Conservation (phyloP, 805 yeast species). For the Starmerella riodocensis region DNA sequence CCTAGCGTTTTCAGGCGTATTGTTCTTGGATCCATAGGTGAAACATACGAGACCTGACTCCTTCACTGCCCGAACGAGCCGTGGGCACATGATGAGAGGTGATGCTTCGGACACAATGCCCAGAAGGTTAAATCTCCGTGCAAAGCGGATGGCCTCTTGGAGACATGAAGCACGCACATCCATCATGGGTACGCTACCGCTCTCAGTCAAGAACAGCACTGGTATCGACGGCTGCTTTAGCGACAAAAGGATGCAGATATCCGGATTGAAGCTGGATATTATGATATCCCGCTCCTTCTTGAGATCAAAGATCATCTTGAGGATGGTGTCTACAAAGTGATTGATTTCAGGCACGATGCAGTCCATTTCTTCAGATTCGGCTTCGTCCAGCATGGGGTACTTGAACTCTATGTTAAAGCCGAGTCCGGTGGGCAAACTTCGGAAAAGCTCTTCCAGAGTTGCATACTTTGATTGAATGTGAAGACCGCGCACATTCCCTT, state of each 20-base stretch:
- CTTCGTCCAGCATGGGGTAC: constrained; percentile 91
- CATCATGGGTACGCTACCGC: constrained; percentile 76
- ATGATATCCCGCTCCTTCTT: constrained; percentile 71
- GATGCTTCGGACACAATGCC: constrained; percentile 86
- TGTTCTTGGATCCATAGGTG: constrained; percentile 76
- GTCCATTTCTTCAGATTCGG: constrained; percentile 78
- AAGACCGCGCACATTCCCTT: constrained; percentile 83
- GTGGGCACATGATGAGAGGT: constrained; percentile 77
- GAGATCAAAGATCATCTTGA: constrained; percentile 65
- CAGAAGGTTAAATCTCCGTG: constrained; percentile 76
- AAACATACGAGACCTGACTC: constrained; percentile 85
- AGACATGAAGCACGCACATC: constrained; percentile 77
- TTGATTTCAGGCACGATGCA: constrained; percentile 72
- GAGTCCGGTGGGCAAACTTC: constrained; percentile 63
- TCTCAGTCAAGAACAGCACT: constrained; percentile 74
- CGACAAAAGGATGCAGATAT: constrained; percentile 70
- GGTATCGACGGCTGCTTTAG: constrained; percentile 91
- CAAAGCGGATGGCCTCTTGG: constrained; percentile 83
- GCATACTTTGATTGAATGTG: constrained; percentile 87
- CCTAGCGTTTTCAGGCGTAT: constrained; percentile 69
- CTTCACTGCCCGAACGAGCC: constrained; percentile 82
- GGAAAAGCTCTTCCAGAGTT: constrained; percentile 71
- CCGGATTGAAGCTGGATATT: constrained; percentile 91
- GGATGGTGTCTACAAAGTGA: constrained; percentile 75
- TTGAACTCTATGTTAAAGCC: constrained; percentile 93